Percentiles rank a stretch among this genome's conserved stretches.
These are phyloP conservation scores for Schwanniomyces yamadae DNA, from an alignment of 805 yeast genomes.

Conservation along the genomic window DNA sequence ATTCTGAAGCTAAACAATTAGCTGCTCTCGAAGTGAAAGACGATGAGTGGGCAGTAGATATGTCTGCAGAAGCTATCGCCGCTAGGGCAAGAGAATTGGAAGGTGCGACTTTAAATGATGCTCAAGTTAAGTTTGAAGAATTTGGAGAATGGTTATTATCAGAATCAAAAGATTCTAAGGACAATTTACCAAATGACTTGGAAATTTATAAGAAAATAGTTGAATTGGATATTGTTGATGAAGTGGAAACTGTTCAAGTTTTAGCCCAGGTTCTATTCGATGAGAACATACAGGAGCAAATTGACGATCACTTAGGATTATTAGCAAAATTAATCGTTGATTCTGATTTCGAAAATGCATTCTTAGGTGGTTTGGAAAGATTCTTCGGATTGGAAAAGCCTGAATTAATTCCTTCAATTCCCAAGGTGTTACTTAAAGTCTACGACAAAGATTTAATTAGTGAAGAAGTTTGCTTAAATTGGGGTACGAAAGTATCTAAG, in stretches of 20 bases:
- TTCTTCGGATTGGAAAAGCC: constrained; percentile 81
- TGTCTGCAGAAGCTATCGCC: constrained; percentile 92
- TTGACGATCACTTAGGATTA: constrained; percentile 77
- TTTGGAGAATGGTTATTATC: constrained; percentile 86
- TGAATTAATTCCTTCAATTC: constrained; percentile 62
- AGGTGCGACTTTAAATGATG: constrained; percentile 50
- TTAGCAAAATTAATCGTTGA: constrained; percentile 69
- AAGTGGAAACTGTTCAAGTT: constrained; percentile 81
- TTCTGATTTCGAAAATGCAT: constrained; percentile 75
- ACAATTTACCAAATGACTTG: constrained; percentile 72
- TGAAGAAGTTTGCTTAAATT: constrained; percentile 75
- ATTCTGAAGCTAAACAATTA: constrained; percentile 77
- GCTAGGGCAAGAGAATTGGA: constrained; percentile 88
- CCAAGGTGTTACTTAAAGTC: constrained; percentile 76
- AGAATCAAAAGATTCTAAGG: constrained; percentile 51
- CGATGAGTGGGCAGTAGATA: constrained; percentile 97
- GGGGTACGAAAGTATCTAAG: constrained; percentile 92
- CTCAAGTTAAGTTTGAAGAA: constrained; percentile 59
- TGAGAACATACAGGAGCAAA: constrained; percentile 69
- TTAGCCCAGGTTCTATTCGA: constrained; percentile 87
- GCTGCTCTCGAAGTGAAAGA: constrained; percentile 66
- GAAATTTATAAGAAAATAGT: constrained; percentile 89
- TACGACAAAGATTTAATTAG: constrained; percentile 82
- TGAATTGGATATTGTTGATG: constrained; percentile 70
- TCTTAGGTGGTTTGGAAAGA: constrained; percentile 95